A percentile compares a stretch with the other conserved stretches of the same genome.
Conservation (phyloP, 1,284 basidiomycete species). For the Cryptococcus wingfieldii region DNA sequence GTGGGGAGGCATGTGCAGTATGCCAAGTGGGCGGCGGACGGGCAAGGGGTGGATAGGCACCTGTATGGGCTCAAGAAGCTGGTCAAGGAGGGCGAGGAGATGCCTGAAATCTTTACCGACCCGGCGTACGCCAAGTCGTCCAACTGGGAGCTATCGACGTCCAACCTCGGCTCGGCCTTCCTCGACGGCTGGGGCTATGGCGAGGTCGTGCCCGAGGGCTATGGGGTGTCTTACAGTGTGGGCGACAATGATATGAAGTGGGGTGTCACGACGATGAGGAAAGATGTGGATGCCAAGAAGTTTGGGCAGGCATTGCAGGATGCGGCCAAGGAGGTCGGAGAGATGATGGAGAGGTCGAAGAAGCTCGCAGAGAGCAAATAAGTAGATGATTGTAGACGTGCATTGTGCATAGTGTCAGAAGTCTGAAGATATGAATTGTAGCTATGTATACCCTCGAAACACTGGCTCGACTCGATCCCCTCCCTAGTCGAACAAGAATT, state of each 20-base stretch:
- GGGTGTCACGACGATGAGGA: slow-evolving; percentile 73
- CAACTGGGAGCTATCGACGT: slow-evolving; percentile 92
- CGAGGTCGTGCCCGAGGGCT: slow-evolving; percentile 90
- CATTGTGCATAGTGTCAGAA: neutral
- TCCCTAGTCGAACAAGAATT: too few species aligned
- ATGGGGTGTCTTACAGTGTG: slow-evolving; percentile 89
- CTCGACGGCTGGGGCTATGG: slow-evolving; percentile 97
- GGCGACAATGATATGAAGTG: slow-evolving; percentile 82
- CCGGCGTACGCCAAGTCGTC: slow-evolving; percentile 64
- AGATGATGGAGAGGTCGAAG: slow-evolving; percentile 67
- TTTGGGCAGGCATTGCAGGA: slow-evolving; percentile 69
- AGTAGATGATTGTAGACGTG: neutral
- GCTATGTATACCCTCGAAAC: too few species aligned
- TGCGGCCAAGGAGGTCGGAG: slow-evolving; percentile 69
- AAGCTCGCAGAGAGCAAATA: neutral
- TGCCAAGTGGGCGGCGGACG: slow-evolving; percentile 84
- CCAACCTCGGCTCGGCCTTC: slow-evolving; percentile 75
- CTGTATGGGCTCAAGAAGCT: slow-evolving; percentile 88
- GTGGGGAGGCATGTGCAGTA: slow-evolving; percentile 81
- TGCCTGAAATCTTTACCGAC: slow-evolving; percentile 78
- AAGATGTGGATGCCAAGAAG: slow-evolving; percentile 49
- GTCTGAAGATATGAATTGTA: neutral
- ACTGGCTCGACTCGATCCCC: too few species aligned
- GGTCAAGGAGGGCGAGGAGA: slow-evolving; percentile 66
- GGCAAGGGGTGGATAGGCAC: slow-evolving; percentile 92